Evolutionary conservation across 2,329 filamentous ascomycete genomes (phyloP).

Genomic region (Hirsutella minnesotensis): DNA sequence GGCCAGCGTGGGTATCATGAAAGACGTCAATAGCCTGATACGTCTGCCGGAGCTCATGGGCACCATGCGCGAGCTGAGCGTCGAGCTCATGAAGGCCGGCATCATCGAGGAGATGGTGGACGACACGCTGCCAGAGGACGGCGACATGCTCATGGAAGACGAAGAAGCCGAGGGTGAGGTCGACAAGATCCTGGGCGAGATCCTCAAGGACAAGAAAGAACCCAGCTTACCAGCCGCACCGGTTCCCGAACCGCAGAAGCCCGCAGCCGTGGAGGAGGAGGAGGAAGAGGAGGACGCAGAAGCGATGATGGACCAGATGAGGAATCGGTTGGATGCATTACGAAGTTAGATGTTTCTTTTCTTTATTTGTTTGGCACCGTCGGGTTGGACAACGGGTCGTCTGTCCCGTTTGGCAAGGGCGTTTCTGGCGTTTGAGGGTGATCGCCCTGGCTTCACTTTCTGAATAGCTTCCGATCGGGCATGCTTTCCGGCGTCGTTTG

Average conservation of each 20-base stretch:
- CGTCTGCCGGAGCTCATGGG: slow-evolving; percentile 72
- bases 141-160: slow-evolving; percentile 62
- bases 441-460: no score
- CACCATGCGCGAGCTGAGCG: slow-evolving; percentile 79
- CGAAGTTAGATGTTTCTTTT: slow-evolving; percentile 52
- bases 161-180: slow-evolving; percentile 70
- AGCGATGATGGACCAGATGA: slow-evolving; percentile 88
- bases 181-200: slow-evolving; percentile 84
- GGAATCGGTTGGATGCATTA: slow-evolving; percentile 77
- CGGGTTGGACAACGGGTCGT: background rate
- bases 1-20: slow-evolving; percentile 86
- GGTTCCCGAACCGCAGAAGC: slow-evolving; percentile 40
- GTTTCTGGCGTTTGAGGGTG: background rate
- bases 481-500: no score
- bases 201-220: slow-evolving; percentile 71
- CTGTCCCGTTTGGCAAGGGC: background rate
- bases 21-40: slow-evolving; percentile 82
- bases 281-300: slow-evolving; percentile 76
- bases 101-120: slow-evolving; percentile 97
- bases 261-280: slow-evolving; percentile 36
- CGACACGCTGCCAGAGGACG: slow-evolving; percentile 68
- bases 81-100: slow-evolving; percentile 85
- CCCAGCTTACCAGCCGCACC: slow-evolving; percentile 42
- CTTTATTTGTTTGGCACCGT: background rate
- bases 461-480: no score